Evolutionary conservation across 1,284 basidiomycete genomes (phyloP).

Genomic region (Mycena sp.): DNA sequence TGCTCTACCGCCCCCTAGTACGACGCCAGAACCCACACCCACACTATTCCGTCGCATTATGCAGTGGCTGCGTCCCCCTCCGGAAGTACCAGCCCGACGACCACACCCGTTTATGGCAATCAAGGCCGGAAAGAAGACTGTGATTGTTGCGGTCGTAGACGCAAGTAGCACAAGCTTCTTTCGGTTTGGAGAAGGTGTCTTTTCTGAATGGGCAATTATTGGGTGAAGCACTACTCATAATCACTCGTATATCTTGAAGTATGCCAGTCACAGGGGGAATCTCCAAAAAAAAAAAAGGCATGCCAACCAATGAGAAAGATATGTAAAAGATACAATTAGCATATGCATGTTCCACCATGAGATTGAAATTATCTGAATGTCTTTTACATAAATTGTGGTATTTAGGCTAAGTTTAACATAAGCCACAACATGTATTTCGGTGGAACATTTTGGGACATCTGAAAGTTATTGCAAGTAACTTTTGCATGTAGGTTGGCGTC

Average conservation of each 20-base stretch:
- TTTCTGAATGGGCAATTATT: constrained; percentile 81
- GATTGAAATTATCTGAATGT: no score
- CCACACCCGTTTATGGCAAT: constrained; percentile 80
- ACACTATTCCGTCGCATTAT: constrained; percentile 34
- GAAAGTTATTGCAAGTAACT: no score
- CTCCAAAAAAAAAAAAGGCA: no score
- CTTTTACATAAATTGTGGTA: no score
- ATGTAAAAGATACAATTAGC: no score
- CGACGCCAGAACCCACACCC: constrained; percentile 23
- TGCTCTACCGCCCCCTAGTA: constrained; percentile 18
- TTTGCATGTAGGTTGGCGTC: no score
- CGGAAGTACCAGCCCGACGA: constrained; percentile 39
- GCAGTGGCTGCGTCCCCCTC: constrained; percentile 46
- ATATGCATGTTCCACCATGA: no score
- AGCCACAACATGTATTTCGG: no score
- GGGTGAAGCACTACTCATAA: constrained; percentile 30
- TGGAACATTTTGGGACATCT: no score
- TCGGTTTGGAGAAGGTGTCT: constrained; percentile 87
- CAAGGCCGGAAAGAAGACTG: constrained; percentile 86
- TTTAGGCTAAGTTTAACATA: no score
- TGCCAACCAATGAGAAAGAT: no score
- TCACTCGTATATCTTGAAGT: background rate
- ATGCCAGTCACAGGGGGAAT: no score
- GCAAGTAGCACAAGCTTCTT: constrained; percentile 91
- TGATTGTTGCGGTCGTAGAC: constrained; percentile 92